Evolutionary conservation across 441 rosid species (phyloP), one percentile per base, ranked within the genome.

Genomic region (Erodium texanum): DNA sequence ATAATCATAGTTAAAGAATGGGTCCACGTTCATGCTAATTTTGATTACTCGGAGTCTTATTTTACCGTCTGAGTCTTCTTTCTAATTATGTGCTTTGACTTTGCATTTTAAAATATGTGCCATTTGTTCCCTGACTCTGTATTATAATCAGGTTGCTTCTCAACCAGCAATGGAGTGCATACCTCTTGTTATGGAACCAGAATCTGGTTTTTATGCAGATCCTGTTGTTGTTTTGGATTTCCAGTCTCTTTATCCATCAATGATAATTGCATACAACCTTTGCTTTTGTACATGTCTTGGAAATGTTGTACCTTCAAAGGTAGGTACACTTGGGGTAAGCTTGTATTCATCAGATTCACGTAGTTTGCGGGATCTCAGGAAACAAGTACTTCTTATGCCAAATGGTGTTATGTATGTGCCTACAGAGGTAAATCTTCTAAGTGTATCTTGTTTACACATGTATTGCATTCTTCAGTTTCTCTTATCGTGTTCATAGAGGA

Each of bases 91-190:
- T 38, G 43, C 12, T 3, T 27, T 38, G 43, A 38, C 43, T 38
- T 23, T 62, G 65, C 24, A 69, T 62, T 23, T 36, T 18, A 43
- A 62, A 68, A 66, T 70, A 62, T 65, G 29, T 63, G 73, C 63
- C 38, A 67, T 63, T 66, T 59, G 9, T 71, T 69, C 50, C 75
- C 24, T 34, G 34, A 27, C 52, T 38, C 14, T 38, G 43, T 66
- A 70, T 74, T 73, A 16, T 81, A 54, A 24, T 62, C 72, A 94
- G 99, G 99, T 95, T 80, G 98, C 99, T 78, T 89, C 89, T 76
- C 99, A 95, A 77, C 98, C 99, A 67, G 99, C 98, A 65, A 95
- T 95, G 99, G 97, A 92, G 82, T 95, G 99, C 76, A 64, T 95
- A 70, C 97, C 99, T 72, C 92, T 95, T 65, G 99, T 95, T 70